Evolutionary conservation across 768 basidiomycete species (phyloP).

Genomic region (Russula vinacea): DNA sequence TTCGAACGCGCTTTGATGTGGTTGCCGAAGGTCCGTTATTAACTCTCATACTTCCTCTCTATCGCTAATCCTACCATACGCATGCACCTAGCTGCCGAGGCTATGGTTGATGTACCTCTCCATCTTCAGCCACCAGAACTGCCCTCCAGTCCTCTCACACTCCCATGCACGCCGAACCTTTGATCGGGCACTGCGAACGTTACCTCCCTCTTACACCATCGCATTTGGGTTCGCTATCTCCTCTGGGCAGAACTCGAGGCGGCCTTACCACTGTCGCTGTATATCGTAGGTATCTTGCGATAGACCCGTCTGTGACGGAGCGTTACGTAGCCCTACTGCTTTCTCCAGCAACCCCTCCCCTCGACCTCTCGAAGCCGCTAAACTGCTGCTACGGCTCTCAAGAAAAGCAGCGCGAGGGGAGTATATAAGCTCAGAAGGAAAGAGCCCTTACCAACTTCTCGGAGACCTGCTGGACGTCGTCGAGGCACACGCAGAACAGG

Average conservation of each 20-base stretch:
- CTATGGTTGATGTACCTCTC: slow-evolving; percentile 93
- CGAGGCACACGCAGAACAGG: slow-evolving; percentile 86
- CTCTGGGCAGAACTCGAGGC: slow-evolving; percentile 85
- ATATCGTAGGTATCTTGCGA: slow-evolving; percentile 84
- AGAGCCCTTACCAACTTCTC: slow-evolving; percentile 92
- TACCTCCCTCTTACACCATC: slow-evolving; percentile 90
- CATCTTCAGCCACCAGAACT: slow-evolving; percentile 83
- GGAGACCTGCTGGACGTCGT: slow-evolving; percentile 90
- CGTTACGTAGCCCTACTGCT: slow-evolving; percentile 70
- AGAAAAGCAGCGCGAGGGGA: slow-evolving; percentile 79
- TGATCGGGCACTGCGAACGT: slow-evolving; percentile 89
- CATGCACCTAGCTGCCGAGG: slow-evolving; percentile 67
- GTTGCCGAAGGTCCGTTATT: slow-evolving; percentile 72
- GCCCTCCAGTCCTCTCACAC: slow-evolving; percentile 77
- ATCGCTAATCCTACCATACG: not conserved
- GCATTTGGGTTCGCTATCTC: slow-evolving; percentile 91
- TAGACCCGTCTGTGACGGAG: slow-evolving; percentile 80
- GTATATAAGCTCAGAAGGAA: slow-evolving; percentile 85
- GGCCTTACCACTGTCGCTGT: slow-evolving; percentile 74
- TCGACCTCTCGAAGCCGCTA: slow-evolving; percentile 89
- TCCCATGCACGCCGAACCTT: slow-evolving; percentile 93
- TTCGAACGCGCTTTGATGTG: slow-evolving; percentile 95
- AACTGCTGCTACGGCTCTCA: slow-evolving; percentile 79
- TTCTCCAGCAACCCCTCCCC: slow-evolving; percentile 53
- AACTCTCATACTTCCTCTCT: slow-evolving; percentile 7